Conservation (phyloP, 177 flowering plant genomes). For the Telopea speciosissima region DNA sequence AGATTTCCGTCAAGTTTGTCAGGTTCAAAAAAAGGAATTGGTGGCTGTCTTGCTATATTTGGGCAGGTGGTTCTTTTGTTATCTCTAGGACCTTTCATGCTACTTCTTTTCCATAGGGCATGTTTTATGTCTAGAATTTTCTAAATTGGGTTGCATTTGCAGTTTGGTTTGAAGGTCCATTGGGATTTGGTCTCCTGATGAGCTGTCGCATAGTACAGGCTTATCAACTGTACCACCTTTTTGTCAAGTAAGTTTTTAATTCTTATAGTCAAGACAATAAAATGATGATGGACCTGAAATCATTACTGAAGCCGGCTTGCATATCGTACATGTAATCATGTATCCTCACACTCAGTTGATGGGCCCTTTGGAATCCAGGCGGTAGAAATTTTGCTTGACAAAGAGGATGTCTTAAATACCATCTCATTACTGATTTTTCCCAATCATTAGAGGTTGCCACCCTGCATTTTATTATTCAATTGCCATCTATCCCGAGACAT, state of each 20-base stretch:
- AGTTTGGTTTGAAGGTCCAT: slow-evolving; percentile 87
- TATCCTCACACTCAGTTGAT: not conserved
- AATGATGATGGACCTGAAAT: not conserved
- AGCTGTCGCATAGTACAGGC: slow-evolving; percentile 79
- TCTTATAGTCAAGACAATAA: not conserved
- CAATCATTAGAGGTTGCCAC: not conserved
- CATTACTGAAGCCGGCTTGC: not conserved
- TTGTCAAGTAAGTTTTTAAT: slow-evolving; percentile 58
- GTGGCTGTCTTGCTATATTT: slow-evolving; percentile 82
- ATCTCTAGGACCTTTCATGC: not conserved
- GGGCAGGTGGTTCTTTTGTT: slow-evolving; percentile 59
- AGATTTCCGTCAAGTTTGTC: slow-evolving; percentile 52
- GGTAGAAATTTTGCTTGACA: not conserved
- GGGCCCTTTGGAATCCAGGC: not conserved
- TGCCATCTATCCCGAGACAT: not conserved
- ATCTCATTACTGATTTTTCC: not conserved
- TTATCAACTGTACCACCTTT: slow-evolving; percentile 59
- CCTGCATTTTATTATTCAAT: not conserved
- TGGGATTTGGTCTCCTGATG: slow-evolving; percentile 80
- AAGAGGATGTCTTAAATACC: not conserved
- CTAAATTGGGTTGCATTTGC: slow-evolving; percentile 19
- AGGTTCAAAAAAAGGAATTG: slow-evolving; percentile 43
- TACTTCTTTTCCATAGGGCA: not conserved
- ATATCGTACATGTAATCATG: not conserved
- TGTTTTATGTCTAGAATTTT: slow-evolving; percentile 3